Evolutionary conservation across 179 eudicot species (phyloP), one percentile per base, ranked within the genome.

Genomic region (Nepenthes alata): DNA sequence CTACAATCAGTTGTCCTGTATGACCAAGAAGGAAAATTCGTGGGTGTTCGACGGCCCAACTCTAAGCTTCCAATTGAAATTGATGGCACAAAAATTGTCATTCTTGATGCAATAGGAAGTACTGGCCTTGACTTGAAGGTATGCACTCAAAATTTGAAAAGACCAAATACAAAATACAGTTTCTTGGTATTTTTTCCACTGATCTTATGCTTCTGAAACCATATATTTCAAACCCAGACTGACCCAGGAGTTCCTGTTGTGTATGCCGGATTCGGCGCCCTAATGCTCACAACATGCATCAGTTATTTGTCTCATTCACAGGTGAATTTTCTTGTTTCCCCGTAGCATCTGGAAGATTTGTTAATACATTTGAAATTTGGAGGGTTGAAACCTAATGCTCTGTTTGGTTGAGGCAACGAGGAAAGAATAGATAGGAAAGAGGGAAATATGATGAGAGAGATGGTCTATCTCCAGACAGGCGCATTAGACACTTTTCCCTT

Each of bases 171-270:
- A 16, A 50, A n/a, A 12, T 0, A 25, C 14, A 13, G 37, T 34
- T 25, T 1, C 52, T 35, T 25, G 7, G 57, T 50, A 8, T 13
- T 65, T 67, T 34, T 39, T 58, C 37, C 0, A 10, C 47, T 35
- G 25, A 51, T 5, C 25, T 58, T 44, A 0, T 59, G 44, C 7
- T 35, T 62, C 34, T 25, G 60, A 59, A 66, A 60, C 41, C 6
- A 11, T 38, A 50, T 52, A 7, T 13, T 37, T 66, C 13, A 49
- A 52, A 36, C 25, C 37, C 85, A 91, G 98, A 91, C 83, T 69
- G 98, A 93, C 67, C 98, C 98, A 15, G 96, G 98, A 9, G 96
- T 93, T 57, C 98, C 98, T n/a, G 47, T 89, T 67, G 96, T 93
- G 41, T 89, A 93, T 80, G 85, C 96, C 74, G 98, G 98, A 58